Conservation (phyloP, 2,329 filamentous ascomycete genomes). For the Hypoxylon sp. region DNA sequence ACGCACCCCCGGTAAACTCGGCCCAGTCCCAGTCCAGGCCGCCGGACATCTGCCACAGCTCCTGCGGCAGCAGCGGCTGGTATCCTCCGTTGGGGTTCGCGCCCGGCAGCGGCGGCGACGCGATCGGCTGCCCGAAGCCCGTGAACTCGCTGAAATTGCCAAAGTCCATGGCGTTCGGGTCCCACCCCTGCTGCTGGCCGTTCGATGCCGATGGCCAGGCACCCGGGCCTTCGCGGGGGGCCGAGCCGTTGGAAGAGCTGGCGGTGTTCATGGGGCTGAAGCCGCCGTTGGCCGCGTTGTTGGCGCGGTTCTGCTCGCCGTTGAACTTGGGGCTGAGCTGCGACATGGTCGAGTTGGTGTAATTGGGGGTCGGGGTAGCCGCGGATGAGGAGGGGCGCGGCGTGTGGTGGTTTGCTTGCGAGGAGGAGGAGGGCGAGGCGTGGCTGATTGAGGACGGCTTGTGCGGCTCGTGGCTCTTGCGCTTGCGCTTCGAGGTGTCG, state of each 20-base stretch:
- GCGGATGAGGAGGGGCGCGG: conserved; percentile 46
- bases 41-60: conserved; percentile 96
- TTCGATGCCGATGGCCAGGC: conserved; percentile 63
- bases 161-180: conserved; percentile 58
- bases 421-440: conserved; percentile 41
- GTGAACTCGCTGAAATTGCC: conserved; percentile 64
- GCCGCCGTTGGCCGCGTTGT: conserved; percentile 52
- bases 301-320: conserved; percentile 54
- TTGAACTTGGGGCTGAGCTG: conserved; percentile 54
- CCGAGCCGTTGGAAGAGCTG: conserved; percentile 58
- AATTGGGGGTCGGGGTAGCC: conserved; percentile 52
- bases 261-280: conserved; percentile 60
- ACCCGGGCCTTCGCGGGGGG: conserved; percentile 61
- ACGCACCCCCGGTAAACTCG: conserved; percentile 76
- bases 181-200: conserved; percentile 63
- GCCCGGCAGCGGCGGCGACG: conserved; percentile 45
- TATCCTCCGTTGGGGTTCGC: conserved; percentile 59
- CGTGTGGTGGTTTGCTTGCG: conserved; percentile 28
- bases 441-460: conserved; percentile 45
- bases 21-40: conserved; percentile 91
- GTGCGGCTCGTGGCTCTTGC: conserved; percentile 76
- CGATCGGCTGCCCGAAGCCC: conserved; percentile 58
- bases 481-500: conserved; percentile 84
- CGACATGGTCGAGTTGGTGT: conserved; percentile 49
- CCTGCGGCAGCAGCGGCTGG: conserved; percentile 90